Percentiles rank a stretch among this genome's conserved stretches.
Evolutionary conservation across 306 rosid species (phyloP).

Genomic region (Luffa acutangula): DNA sequence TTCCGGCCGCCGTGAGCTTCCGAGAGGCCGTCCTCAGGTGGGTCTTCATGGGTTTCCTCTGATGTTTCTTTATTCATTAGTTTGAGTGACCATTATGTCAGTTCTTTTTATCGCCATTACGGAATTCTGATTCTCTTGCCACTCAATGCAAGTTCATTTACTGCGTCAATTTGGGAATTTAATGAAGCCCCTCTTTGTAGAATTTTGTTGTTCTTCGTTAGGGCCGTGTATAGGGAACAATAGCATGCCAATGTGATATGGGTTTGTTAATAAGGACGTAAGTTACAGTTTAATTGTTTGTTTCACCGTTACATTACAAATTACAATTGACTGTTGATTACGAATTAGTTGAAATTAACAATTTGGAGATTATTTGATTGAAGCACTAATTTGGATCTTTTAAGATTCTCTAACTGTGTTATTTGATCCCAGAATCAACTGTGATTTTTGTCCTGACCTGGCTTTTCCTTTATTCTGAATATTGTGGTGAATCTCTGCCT

Average conservation of each 20-base stretch:
- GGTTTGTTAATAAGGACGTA: neutral
- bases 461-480: neutral
- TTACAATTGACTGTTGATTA: neutral
- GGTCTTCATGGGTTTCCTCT: neutral
- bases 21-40: neutral
- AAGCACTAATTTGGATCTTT: neutral
- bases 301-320: neutral
- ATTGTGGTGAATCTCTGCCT: neutral
- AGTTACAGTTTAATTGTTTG: neutral
- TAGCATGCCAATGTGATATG: neutral
- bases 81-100: neutral
- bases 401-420: neutral
- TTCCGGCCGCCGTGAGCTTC: neutral
- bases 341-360: neutral
- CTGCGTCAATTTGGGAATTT: neutral
- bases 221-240: neutral
- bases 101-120: neutral
- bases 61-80: neutral
- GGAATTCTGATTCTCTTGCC: neutral
- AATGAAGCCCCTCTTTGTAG: neutral
- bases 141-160: neutral
- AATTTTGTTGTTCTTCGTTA: neutral
- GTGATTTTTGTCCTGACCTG: neutral
- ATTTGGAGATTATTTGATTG: neutral
- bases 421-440: neutral